Percentiles rank a stretch among this genome's conserved stretches.
phyloP scores from a whole-genome alignment of 1,284 basidiomycete genomes.

The Athelia sp. region DNA sequence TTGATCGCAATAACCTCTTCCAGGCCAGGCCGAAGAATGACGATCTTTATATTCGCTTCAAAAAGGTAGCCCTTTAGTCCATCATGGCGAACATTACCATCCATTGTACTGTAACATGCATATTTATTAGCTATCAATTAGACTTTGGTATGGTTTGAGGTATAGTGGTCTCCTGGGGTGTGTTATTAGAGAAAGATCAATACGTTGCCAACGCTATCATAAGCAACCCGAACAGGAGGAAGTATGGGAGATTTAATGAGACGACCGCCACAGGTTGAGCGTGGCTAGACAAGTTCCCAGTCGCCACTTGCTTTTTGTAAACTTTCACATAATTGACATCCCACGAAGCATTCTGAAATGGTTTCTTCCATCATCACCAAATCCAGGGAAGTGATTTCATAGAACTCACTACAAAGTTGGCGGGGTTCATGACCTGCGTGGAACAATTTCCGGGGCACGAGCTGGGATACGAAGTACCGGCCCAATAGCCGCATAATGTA shows the following conservation, averaged over 20 bases:
- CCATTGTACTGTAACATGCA: too few relatives aligned
- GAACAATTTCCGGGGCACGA: conserved; percentile 74
- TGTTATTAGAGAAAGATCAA: too few relatives aligned
- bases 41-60: not conserved
- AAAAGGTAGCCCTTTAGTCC: not conserved
- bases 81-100: not conserved
- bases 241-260: too few relatives aligned
- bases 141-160: too few relatives aligned
- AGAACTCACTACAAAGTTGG: conserved; percentile 57
- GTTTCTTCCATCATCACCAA: not conserved
- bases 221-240: too few relatives aligned
- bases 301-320: conserved; percentile 38
- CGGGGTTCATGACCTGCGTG: conserved; percentile 57
- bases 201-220: too few relatives aligned
- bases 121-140: too few relatives aligned
- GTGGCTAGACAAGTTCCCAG: conserved; percentile 20
- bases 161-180: too few relatives aligned
- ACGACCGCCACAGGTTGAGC: too few relatives aligned
- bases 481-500: conserved; percentile 83
- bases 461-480: conserved; percentile 69
- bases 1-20: conserved; percentile 20
- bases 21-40: not conserved
- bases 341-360: conserved; percentile 51
- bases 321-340: conserved; percentile 54
- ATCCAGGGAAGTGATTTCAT: not conserved